Evolutionary conservation across 169 alveolate genomes (phyloP).

Genomic region (Babesia gibsoni): DNA sequence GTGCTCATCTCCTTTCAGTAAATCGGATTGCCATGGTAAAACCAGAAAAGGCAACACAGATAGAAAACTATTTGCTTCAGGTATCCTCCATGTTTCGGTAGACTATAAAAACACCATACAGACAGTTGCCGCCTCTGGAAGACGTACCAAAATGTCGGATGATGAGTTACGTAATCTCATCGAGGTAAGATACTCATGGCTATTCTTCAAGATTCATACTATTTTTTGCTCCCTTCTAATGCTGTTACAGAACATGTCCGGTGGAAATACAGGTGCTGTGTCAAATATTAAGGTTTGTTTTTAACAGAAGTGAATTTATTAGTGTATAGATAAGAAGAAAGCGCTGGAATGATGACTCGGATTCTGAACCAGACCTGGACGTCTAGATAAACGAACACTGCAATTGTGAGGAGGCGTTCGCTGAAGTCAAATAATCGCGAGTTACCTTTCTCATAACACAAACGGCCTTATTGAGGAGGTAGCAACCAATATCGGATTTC

Average conservation of each 20-base stretch:
- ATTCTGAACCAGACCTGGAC: constrained; percentile 14
- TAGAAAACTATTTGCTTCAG: constrained; percentile 51
- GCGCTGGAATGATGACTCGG: constrained; percentile 44
- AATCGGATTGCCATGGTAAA: constrained; percentile 64
- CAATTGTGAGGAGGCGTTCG: neutral
- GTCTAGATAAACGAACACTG: constrained; percentile 10
- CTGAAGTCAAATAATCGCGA: neutral
- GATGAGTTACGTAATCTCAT: constrained; percentile 40
- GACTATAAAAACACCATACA: neutral
- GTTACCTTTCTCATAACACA: constrained; percentile 29
- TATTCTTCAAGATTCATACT: no score
- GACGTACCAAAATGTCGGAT: constrained; percentile 41
- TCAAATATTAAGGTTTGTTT: constrained; percentile 13
- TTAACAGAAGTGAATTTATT: neutral
- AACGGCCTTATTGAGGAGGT: constrained; percentile 29
- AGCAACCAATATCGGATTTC: neutral
- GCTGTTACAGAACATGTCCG: no score
- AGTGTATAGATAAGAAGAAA: constrained; percentile 11
- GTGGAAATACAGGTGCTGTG: neutral
- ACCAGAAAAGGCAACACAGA: constrained; percentile 61
- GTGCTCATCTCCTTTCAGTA: constrained; percentile 5
- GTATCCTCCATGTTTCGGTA: neutral
- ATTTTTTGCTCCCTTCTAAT: no score
- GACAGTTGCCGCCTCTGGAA: constrained; percentile 1
- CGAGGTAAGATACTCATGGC: constrained; percentile 58